These are phyloP conservation scores for Candida gorgasii DNA, from an alignment of 805 yeast genomes.

Conservation along the genomic window DNA sequence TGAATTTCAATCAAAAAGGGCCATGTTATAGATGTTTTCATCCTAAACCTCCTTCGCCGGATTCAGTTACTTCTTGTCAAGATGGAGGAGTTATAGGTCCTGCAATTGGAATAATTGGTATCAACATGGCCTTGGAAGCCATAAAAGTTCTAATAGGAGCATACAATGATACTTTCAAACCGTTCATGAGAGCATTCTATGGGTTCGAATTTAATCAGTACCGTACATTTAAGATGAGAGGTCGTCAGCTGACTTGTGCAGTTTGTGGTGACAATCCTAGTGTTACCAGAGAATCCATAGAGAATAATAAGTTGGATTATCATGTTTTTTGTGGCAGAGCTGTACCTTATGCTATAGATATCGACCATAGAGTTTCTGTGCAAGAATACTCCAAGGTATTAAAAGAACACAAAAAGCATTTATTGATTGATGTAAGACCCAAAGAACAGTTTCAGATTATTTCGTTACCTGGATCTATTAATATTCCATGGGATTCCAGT, in stretches of 20 bases:
- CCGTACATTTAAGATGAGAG: slow-evolving; percentile 79
- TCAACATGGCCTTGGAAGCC: slow-evolving; percentile 85
- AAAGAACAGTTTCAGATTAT: slow-evolving; percentile 71
- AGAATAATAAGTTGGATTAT: slow-evolving; percentile 56
- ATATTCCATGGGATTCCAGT: slow-evolving; percentile 57
- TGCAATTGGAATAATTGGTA: slow-evolving; percentile 90
- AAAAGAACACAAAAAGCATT: slow-evolving; percentile 15
- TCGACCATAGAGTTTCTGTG: slow-evolving; percentile 47
- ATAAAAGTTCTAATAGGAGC: slow-evolving; percentile 66
- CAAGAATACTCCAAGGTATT: slow-evolving; percentile 31
- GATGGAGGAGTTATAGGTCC: slow-evolving; percentile 91
- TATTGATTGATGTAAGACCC: slow-evolving; percentile 79
- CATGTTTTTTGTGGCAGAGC: slow-evolving; percentile 70
- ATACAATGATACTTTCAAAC: slow-evolving; percentile 56
- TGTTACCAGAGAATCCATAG: slow-evolving; percentile 50
- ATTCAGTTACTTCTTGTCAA: slow-evolving; percentile 76
- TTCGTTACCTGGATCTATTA: slow-evolving; percentile 56
- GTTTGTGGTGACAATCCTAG: slow-evolving; percentile 61
- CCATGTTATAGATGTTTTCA: slow-evolving; percentile 96
- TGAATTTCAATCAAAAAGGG: slow-evolving; percentile 63
- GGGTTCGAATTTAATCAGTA: slow-evolving; percentile 68
- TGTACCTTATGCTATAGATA: slow-evolving; percentile 46
- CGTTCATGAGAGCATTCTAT: slow-evolving; percentile 67
- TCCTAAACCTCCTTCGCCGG: slow-evolving; percentile 88
- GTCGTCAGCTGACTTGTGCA: slow-evolving; percentile 56